phyloP scores from a whole-genome alignment of 768 basidiomycete species.

The Daedalea quercina region DNA sequence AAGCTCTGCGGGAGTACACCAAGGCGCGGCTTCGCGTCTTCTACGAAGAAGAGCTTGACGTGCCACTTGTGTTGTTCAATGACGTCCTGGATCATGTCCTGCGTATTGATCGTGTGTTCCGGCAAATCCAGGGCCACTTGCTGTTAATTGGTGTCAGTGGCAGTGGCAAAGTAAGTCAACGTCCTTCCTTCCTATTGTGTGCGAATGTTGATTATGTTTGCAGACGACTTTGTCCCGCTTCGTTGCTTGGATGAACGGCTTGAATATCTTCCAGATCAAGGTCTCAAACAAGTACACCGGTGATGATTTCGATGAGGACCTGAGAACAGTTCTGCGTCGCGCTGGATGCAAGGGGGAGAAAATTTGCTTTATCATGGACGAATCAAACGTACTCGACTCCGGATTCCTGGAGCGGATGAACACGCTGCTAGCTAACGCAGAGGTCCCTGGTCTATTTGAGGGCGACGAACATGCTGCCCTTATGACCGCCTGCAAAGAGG shows the following conservation, averaged over 20 bases:
- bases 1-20: constrained; percentile 89
- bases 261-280: constrained; percentile 99
- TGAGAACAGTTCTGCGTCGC: constrained; percentile 90
- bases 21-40: constrained; percentile 97
- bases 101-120: constrained; percentile 97
- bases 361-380: constrained; percentile 99
- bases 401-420: constrained; percentile 99
- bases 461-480: constrained; percentile 98
- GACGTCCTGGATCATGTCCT: constrained; percentile 98
- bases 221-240: constrained; percentile 97
- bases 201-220: background rate
- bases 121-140: constrained; percentile 95
- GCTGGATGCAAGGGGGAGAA: constrained; percentile 98
- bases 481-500: constrained; percentile 99
- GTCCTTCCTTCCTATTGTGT: no score
- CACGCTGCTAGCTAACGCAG: constrained; percentile 97
- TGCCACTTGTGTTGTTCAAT: constrained; percentile 96
- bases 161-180: constrained; percentile 79
- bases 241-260: constrained; percentile 99
- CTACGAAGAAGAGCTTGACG: constrained; percentile 98
- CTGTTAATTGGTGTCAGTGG: constrained; percentile 97
- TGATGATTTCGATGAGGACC: constrained; percentile 97
- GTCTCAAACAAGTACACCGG: constrained; percentile 99
- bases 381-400: constrained; percentile 97
- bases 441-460: constrained; percentile 99